Conservation (phyloP, 768 basidiomycete genomes). For the Russula vinacea region DNA sequence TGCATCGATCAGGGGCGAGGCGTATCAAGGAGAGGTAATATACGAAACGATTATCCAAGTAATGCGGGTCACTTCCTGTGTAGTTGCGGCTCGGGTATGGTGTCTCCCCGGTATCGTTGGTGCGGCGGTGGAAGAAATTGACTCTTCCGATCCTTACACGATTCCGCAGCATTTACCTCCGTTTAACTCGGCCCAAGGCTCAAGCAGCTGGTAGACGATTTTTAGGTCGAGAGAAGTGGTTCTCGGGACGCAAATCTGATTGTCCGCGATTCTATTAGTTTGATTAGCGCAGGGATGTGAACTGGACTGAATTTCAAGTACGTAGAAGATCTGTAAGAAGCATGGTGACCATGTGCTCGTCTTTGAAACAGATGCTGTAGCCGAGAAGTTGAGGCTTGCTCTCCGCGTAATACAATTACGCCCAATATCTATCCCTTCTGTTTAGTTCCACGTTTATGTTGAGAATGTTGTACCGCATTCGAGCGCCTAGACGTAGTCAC, state of each 20-base stretch:
- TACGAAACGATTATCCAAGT: neutral
- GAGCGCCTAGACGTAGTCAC: constrained; percentile 3
- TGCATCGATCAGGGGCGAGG: neutral
- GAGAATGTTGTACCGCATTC: neutral
- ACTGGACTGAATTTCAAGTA: neutral
- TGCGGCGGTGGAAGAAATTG: too few species aligned
- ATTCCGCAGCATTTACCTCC: neutral
- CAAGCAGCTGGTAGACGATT: neutral
- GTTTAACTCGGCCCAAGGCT: neutral
- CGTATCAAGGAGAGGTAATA: neutral
- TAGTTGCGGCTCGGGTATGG: neutral
- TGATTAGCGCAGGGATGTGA: neutral
- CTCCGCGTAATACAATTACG: neutral
- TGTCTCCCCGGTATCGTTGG: neutral
- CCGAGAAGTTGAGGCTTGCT: neutral
- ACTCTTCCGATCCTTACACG: neutral
- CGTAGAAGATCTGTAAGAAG: neutral
- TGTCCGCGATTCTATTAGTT: neutral
- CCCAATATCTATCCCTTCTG: neutral
- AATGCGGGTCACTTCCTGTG: neutral
- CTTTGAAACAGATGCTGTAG: neutral
- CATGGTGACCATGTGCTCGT: neutral
- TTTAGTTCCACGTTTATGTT: neutral
- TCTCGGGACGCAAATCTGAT: neutral
- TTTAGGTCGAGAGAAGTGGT: neutral